Evolutionary conservation across 345 rosid genomes (phyloP).

Genomic region (Adansonia digitata): DNA sequence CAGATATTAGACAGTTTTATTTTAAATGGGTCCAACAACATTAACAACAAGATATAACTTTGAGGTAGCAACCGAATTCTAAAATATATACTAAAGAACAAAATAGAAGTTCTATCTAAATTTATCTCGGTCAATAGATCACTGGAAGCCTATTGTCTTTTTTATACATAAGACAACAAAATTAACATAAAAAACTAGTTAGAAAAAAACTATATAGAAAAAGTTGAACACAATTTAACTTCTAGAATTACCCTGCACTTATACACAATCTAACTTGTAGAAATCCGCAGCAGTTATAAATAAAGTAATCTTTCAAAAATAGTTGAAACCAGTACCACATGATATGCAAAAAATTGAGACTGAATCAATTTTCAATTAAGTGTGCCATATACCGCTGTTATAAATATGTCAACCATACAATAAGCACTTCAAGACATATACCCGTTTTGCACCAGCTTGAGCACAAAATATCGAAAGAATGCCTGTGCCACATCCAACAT

Average conservation of each 20-base stretch:
- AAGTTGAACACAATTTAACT: not conserved
- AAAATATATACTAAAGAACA: not conserved
- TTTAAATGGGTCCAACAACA: not conserved
- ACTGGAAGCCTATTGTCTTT: not conserved
- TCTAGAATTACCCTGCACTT: not conserved
- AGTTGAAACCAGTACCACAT: not conserved
- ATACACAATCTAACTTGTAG: not conserved
- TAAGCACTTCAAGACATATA: constrained; percentile 15
- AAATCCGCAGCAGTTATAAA: not conserved
- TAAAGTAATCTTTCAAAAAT: not conserved
- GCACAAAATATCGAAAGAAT: constrained; percentile 98
- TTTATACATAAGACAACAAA: not conserved
- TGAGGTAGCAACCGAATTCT: not conserved
- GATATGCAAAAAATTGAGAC: not conserved
- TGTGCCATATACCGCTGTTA: not conserved
- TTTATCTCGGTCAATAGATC: not conserved
- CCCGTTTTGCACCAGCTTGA: constrained; percentile 97
- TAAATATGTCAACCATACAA: not conserved
- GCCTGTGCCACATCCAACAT: constrained; percentile 99
- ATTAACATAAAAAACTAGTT: not conserved
- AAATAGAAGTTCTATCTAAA: not conserved
- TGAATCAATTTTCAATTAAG: not conserved
- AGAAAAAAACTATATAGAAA: not conserved
- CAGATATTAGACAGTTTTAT: not conserved
- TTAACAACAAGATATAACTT: not conserved